Percentiles rank a stretch among this genome's conserved stretches.
These are phyloP conservation scores for Hypoxylon intermedium DNA, from an alignment of 495 filamentous ascomycete species.

Conservation along the genomic window DNA sequence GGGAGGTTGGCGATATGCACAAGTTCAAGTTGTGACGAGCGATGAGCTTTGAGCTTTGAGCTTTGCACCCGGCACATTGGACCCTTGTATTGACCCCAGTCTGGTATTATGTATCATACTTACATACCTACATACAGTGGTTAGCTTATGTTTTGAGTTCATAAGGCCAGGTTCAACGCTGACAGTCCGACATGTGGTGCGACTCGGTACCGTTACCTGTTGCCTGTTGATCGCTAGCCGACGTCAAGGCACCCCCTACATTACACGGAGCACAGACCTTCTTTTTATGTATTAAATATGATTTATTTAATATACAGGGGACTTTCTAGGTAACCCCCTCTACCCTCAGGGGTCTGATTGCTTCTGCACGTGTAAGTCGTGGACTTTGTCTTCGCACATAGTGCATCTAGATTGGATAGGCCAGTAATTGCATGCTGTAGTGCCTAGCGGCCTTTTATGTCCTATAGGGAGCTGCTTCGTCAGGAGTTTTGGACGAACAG, in stretches of 20 bases:
- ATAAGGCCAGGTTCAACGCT: too few relatives aligned
- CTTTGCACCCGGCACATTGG: background rate
- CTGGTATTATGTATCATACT: too few relatives aligned
- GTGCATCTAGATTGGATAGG: conserved; percentile 30
- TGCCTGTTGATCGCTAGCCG: conserved; percentile 30
- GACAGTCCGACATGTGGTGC: conserved; percentile 11
- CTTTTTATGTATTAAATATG: too few relatives aligned
- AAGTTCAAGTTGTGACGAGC: background rate
- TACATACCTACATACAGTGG: too few relatives aligned
- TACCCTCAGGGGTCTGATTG: conserved; percentile 14
- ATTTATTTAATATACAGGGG: conserved; percentile 28
- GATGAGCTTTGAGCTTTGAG: background rate
- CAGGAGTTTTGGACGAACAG: conserved; percentile 11
- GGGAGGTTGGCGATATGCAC: background rate
- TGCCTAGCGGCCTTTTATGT: conserved; percentile 7
- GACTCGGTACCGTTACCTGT: conserved; percentile 27
- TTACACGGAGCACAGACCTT: conserved; percentile 24
- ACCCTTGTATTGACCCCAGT: too few relatives aligned
- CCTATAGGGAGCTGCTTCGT: conserved; percentile 23
- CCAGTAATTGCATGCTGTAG: conserved; percentile 2
- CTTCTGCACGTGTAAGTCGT: conserved; percentile 33
- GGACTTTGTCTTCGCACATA: conserved; percentile 26
- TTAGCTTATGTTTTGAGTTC: too few relatives aligned
- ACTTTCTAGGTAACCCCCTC: conserved; percentile 7
- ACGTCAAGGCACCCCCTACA: conserved; percentile 15